A percentile compares a stretch with the other conserved stretches of the same genome.
phyloP scores from a whole-genome alignment of 441 rosid genomes.

The Populus hybrid region DNA sequence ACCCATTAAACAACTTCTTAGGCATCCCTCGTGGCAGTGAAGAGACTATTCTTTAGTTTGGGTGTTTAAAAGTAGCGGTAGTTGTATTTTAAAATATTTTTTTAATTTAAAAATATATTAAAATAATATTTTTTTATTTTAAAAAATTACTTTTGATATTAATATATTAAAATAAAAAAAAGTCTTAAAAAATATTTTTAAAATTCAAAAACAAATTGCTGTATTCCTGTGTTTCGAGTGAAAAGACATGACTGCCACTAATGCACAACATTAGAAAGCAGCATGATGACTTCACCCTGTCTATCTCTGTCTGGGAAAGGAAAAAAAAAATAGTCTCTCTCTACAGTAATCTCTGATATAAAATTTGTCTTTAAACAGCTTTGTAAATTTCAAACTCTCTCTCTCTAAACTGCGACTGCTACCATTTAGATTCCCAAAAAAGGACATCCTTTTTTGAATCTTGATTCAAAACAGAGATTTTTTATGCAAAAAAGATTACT shows the following conservation, averaged over 20 bases:
- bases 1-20: too few species aligned
- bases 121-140: too few species aligned
- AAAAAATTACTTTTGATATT: too few species aligned
- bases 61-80: too few species aligned
- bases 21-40: too few species aligned
- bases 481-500: neutral
- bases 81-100: too few species aligned
- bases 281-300: neutral
- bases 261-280: slow-evolving; percentile 8
- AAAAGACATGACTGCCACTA: neutral
- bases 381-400: slow-evolving; percentile 27
- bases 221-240: neutral
- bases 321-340: slow-evolving; percentile 6
- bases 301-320: slow-evolving; percentile 3
- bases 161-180: too few species aligned
- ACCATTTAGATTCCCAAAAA: slow-evolving; percentile 15
- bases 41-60: too few species aligned
- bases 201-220: too few species aligned
- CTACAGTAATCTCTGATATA: slow-evolving; percentile 20
- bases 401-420: slow-evolving; percentile 14
- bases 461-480: slow-evolving; percentile 15
- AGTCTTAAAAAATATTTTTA: too few species aligned
- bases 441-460: neutral
- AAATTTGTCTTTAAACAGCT: slow-evolving; percentile 32
- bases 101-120: too few species aligned